Base-by-base conservation (phyloP, 768 basidiomycete species). In the Chalciporus chontae region DNA sequence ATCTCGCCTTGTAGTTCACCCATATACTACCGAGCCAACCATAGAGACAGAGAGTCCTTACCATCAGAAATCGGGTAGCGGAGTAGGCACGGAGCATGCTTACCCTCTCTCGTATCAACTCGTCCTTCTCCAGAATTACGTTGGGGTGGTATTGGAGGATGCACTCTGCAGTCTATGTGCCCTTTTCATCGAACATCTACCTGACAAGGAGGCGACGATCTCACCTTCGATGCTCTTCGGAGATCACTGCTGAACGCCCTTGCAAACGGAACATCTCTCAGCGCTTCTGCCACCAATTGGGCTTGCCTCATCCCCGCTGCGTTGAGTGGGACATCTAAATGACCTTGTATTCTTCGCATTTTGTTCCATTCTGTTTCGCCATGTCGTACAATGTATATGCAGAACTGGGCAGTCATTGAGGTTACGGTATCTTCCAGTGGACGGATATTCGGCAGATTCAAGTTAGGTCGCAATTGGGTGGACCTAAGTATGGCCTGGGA, bases 361-460 rank as follows among this genome's bases (percentile, higher is more conserved):
- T 73, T 68, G 66, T 90, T 90, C 60, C 77, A 82, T 37, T 81
- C 75, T 21, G 89, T 91, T 71, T 91, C 87, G 17, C 87, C 89
- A 57, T 91, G 89, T 38, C 89, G 81, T 43, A 89, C 76, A 53
- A 89, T 69, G 62, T 84, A 87, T 40, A 90, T 56, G 46, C 73
- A 72, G 21, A 76, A 74, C 23, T 70, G 59, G 47, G 62, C 51
- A 62, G 71, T 52, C 55, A 68, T 62, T 36, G 47, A 21, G 43
- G 48, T 14, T 21, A 9, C 24, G 24, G 18, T 19, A 29, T 44
- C 27, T 36, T 13, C 8, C 27, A 29, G 11, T 8, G 11, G 27
- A n/a, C n/a, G n/a, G n/a, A 29, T 8, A 29, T 29, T 29, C 27
- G 27, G 11, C 8, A 11, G 8, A 29, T 29, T 29, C 27, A 11